Evolutionary conservation across 164 flowering plant genomes (phyloP).

Genomic region (Annona squamosa): DNA sequence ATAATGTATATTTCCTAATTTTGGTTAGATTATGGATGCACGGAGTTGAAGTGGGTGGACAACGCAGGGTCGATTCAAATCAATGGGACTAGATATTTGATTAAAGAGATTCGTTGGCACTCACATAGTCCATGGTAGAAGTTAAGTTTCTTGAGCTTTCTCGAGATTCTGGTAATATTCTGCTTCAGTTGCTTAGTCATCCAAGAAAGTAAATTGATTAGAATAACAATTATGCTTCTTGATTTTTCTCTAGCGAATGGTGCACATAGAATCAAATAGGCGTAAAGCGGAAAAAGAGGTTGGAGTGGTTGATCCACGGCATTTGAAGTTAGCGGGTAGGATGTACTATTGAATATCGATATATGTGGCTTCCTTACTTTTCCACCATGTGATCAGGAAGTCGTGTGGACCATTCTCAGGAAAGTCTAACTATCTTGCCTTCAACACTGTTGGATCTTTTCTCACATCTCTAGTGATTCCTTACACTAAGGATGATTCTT

Average conservation of each 20-base stretch:
- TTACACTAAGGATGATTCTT: no score
- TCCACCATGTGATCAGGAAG: conserved; percentile 48
- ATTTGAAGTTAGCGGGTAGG: conserved; percentile 19
- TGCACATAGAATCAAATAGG: conserved; percentile 11
- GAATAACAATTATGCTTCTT: not conserved
- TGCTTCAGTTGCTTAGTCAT: no score
- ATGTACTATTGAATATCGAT: conserved; percentile 28
- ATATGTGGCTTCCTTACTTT: conserved; percentile 31
- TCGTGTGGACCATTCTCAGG: conserved; percentile 42
- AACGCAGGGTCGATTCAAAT: conserved; percentile 31
- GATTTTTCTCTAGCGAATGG: conserved; percentile 15
- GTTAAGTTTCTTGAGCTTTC: conserved; percentile 14
- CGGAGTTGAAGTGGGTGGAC: conserved; percentile 7
- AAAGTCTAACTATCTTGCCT: conserved; percentile 23
- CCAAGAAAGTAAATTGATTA: no score
- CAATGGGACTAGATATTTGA: conserved; percentile 30
- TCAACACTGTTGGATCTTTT: not conserved
- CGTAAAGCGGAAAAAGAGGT: conserved; percentile 9
- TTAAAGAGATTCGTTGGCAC: conserved; percentile 48
- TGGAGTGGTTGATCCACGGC: conserved; percentile 28
- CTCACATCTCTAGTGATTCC: no score
- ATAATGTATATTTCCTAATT: not conserved
- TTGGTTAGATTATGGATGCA: not conserved
- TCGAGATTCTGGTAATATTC: not conserved
- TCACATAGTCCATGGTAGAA: conserved; percentile 42